Percentiles rank a stretch among this genome's conserved stretches.
These are phyloP conservation scores for Iberis amara DNA, from an alignment of 441 rosid genomes.

Conservation along the genomic window DNA sequence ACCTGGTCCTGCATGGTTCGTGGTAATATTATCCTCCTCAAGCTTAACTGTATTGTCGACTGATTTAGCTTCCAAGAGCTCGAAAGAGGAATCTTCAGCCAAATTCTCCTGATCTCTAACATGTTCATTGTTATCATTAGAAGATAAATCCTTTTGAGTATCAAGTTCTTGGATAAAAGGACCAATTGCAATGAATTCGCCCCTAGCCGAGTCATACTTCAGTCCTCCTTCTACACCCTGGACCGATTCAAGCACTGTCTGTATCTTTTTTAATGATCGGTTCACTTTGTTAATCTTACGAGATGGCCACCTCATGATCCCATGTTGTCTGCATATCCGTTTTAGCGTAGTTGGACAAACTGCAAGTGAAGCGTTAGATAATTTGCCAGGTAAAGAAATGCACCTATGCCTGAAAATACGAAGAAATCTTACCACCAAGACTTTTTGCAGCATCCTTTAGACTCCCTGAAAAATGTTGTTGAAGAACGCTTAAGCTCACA, in stretches of 20 bases:
- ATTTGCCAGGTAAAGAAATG: neutral
- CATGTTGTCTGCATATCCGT: slow-evolving; percentile 91
- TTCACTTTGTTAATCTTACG: slow-evolving; percentile 90
- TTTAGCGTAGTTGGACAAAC: slow-evolving; percentile 90
- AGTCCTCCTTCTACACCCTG: slow-evolving; percentile 69
- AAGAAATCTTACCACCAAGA: slow-evolving; percentile 65
- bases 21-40: slow-evolving; percentile 17
- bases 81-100: slow-evolving; percentile 41
- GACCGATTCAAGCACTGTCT: slow-evolving; percentile 70
- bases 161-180: slow-evolving; percentile 38
- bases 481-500: slow-evolving; percentile 80
- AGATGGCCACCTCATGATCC: slow-evolving; percentile 86
- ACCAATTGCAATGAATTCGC: slow-evolving; percentile 56
- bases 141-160: slow-evolving; percentile 28
- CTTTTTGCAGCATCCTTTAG: slow-evolving; percentile 91
- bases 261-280: slow-evolving; percentile 74
- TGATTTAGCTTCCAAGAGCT: slow-evolving; percentile 21
- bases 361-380: slow-evolving; percentile 38
- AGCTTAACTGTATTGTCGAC: slow-evolving; percentile 27
- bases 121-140: slow-evolving; percentile 27
- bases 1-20: slow-evolving; percentile 7
- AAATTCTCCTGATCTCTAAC: slow-evolving; percentile 26
- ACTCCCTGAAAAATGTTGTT: slow-evolving; percentile 82
- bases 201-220: slow-evolving; percentile 59
- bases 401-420: slow-evolving; percentile 1